Evolutionary conservation across 2,329 filamentous ascomycete genomes (phyloP), one percentile per base, ranked within the genome.

Genomic region (Apiospora malaysiana): DNA sequence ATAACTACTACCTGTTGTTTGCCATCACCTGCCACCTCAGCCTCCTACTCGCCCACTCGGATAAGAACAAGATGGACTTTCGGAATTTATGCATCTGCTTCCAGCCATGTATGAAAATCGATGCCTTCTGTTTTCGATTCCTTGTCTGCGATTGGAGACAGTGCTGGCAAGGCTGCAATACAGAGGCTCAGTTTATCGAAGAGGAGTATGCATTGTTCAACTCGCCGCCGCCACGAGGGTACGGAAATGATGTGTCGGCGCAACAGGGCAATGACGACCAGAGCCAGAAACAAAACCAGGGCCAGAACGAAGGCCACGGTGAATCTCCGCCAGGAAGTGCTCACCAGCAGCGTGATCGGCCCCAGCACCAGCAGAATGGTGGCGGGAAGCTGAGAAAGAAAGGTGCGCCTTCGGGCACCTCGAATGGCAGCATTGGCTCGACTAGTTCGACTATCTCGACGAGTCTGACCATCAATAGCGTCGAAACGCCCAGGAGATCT

Each of bases 21-120:
- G 95, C 95, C 77, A 97, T 98, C 76, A 98, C 95, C 45, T 98
- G 95, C 82, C 95, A 98, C 78, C 90, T 98, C 67, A 97, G 94
- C 77, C 88, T 98, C 37, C 88, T 98, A 12, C 91, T 97, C 76
- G 94, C 94, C 1, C 95, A 97, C 81, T 93, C 94, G 32, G 94
- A 97, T 74, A 95, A 95, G 85, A 98, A 98, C 88, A 97, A 97
- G 85, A 98, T 98, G 95, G 94, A 97, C 79, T 97, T 95, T 79
- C 91, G 94, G 78, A 98, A 98, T 75, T 85, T 98, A 32, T 97
- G 94, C 83, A 97, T 98, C 76, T 98, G 95, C 84, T 98, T 98
- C 82, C 94, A 97, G 81, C 95, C 95, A 4, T 97, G 94, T 81
- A 94, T 98, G 89, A 97, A 95, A 83, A 96, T 98, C 71, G 95